Evolutionary conservation across 2,329 filamentous ascomycete species (phyloP).

Genomic region (Volutella citrinella): DNA sequence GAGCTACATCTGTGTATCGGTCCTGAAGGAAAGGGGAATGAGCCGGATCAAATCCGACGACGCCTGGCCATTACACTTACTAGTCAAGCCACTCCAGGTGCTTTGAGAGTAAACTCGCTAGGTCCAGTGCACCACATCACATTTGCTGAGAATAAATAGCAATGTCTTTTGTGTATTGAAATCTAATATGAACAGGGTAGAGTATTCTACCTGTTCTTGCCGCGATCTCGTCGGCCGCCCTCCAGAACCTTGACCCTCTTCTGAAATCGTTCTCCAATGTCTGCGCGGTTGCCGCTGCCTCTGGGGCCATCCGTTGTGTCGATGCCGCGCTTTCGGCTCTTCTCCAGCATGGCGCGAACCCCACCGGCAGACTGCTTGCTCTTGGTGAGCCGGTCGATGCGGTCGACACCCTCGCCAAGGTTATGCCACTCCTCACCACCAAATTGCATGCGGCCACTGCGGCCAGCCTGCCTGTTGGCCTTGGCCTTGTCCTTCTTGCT

Average conservation of each 20-base stretch:
- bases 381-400: conserved; percentile 80
- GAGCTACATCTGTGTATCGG: no score
- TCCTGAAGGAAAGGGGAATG: no score
- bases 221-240: conserved; percentile 41
- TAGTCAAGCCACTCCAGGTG: no score
- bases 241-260: conserved; percentile 62
- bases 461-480: conserved; percentile 51
- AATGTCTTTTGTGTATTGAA: no score
- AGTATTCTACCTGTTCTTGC: conserved; percentile 40
- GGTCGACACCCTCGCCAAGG: conserved; percentile 78
- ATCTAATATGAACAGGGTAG: no score
- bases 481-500: conserved; percentile 83
- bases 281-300: conserved; percentile 54
- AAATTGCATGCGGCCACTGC: conserved; percentile 60
- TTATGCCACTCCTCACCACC: conserved; percentile 93
- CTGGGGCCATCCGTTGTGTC: conserved; percentile 68
- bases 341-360: conserved; percentile 67
- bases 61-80: no score
- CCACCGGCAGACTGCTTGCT: conserved; percentile 58
- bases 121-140: no score
- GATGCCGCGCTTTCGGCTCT: conserved; percentile 76
- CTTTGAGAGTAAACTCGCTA: no score
- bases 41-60: no score
- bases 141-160: no score
- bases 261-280: conserved; percentile 72